Evolutionary conservation across 1,139 yeast genomes (phyloP), one percentile per base, ranked within the genome.

Genomic region (Blastobotrys buckinghamii): DNA sequence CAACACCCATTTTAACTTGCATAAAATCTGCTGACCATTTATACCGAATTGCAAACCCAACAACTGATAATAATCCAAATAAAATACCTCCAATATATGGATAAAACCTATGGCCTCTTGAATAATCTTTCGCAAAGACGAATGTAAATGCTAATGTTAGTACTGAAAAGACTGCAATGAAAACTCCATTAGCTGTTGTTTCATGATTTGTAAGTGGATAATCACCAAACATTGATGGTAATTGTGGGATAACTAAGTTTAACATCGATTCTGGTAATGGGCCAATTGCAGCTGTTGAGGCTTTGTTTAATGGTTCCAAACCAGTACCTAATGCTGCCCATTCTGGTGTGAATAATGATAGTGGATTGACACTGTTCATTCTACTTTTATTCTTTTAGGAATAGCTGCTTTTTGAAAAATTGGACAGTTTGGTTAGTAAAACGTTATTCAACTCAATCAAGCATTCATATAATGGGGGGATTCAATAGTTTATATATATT

Each of bases 101-200:
- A 68, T 74, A 77, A 64, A 84, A 84, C 54, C 74, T 70, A 65
- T 85, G 95, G 4, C 87, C 87, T 53, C 87, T 69, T 6, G 70
- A 55, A 49, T 57, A 65, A 65, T 84, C 82, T 44, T 74, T 67
- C 13, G 63, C 22, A 55, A 81, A 84, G 3, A 84, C 66, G 16
- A 60, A 58, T 2, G 74, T 55, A 61, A 82, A 84, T 1, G 75
- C 69, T 3, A 78, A 20, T 2, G 71, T 66, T 19, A 84, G 55
- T 3, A 84, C 54, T 3, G 71, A 66, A 54, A 81, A 84, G 2
- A 79, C 63, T 1, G 76, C 85, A 2, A 75, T 57, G 58, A 84
- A 83, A 0, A 84, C 59, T 1, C 79, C 76, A 47, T 78, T 68
- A 4, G 90, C 92, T 0, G 81, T 88, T 16, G 73, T 59, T 60